Evolutionary conservation across 768 basidiomycete species (phyloP), one percentile per base, ranked within the genome.

Genomic region (Paxillus involutus): DNA sequence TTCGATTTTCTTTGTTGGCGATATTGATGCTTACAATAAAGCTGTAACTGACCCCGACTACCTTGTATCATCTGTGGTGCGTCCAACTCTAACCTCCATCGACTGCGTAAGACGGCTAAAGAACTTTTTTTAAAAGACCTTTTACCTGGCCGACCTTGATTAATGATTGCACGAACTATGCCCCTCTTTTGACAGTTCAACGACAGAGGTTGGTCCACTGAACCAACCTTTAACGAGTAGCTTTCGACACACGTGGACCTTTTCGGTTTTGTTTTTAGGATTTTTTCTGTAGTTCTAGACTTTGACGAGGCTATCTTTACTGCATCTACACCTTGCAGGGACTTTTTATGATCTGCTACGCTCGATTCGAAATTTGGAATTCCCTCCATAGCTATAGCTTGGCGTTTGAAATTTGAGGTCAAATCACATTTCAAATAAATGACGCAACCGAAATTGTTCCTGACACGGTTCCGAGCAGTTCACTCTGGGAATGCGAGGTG

Each of bases 1-100:
- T 55, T 52, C 47, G 0, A 62, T 82, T 3, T 74, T 78, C 60
- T 74, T 82, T 53, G 71, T 72, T 26, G 78, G 77, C 6, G 74
- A 79, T 55, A 59, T 78, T 29, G 66, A 53, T 44, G 70, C 71
- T 12, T 78, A 73, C 63, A 78, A 80, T 54, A 59, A 51, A 6
- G 55, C 49, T 19, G 54, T 69, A 44, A 68, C 67, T 51, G 53
- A 66, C 50, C 54, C 37, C 3, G 36, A 51, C 44, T 5, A 45
- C 10, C 16, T 30, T 1, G 51, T 40, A 7, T 52, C 55, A 39
- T 59, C 67, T 29, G 69, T 76, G 37, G 77, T 77, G 48, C 62
- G 77, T 70, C 16, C 26, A 33, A 33, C 7, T 26, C 26, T 6
- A 26, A 8, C 19, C 14, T 16, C 17, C 26, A 7, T 26, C 21